A percentile compares a stretch with the other conserved stretches of the same genome.
These are phyloP conservation scores for Graphiopsis chlorocephala DNA, from an alignment of 2,329 filamentous ascomycete genomes.

Conservation along the genomic window DNA sequence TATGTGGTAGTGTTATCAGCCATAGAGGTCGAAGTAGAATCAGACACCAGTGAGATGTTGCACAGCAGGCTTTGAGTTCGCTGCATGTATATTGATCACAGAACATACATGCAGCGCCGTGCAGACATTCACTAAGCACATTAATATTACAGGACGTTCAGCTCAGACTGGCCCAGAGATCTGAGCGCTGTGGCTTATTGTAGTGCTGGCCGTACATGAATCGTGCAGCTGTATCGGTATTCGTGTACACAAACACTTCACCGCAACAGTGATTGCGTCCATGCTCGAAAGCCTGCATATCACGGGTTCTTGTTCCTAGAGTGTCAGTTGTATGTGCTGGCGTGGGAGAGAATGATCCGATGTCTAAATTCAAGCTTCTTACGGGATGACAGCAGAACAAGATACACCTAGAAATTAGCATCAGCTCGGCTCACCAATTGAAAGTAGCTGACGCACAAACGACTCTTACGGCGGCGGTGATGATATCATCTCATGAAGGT, in stretches of 20 bases:
- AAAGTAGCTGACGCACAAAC: not conserved
- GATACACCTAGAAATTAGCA: not conserved
- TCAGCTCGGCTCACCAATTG: not conserved
- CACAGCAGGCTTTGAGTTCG: not conserved
- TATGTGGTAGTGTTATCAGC: not conserved
- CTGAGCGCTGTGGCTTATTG: not conserved
- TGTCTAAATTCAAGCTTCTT: not conserved
- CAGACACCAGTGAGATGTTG: not conserved
- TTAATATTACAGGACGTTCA: not conserved
- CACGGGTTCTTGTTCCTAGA: not conserved
- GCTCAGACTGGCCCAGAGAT: not conserved
- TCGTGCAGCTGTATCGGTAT: not conserved
- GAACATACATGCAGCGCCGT: not conserved
- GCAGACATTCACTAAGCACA: not conserved
- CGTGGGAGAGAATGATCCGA: not conserved
- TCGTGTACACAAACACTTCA: not conserved
- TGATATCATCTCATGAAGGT: not conserved
- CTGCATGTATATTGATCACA: not conserved
- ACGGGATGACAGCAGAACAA: not conserved
- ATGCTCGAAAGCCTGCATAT: not conserved
- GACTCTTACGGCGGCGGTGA: not conserved
- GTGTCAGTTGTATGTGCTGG: not conserved
- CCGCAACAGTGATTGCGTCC: not conserved
- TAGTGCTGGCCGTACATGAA: not conserved
- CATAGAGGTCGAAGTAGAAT: not conserved